These are phyloP conservation scores for Starmerella lactis-condensi DNA, from an alignment of 805 yeast species.

Conservation along the genomic window DNA sequence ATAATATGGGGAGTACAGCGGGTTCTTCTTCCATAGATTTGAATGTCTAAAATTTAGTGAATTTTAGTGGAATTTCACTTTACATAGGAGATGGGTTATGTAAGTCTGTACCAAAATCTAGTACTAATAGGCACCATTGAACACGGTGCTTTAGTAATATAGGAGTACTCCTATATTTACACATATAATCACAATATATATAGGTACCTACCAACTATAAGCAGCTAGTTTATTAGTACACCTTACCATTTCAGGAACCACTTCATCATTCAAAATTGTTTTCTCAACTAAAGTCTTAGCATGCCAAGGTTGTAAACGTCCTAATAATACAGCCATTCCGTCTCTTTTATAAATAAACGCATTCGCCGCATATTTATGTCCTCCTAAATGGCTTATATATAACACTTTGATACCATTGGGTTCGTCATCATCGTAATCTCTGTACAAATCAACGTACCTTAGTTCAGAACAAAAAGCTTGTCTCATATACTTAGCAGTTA, in stretches of 20 bases:
- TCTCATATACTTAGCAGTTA: constrained; percentile 80
- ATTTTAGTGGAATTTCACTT: too few relatives aligned
- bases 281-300: constrained; percentile 58
- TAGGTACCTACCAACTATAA: constrained; percentile 18
- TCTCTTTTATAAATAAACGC: constrained; percentile 53
- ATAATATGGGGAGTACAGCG: constrained; percentile 48
- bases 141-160: too few relatives aligned
- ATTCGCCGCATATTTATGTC: constrained; percentile 88
- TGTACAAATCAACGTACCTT: constrained; percentile 47
- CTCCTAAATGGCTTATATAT: constrained; percentile 78
- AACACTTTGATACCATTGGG: constrained; percentile 57
- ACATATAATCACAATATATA: background rate
- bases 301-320: constrained; percentile 62
- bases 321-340: constrained; percentile 77
- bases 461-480: constrained; percentile 57
- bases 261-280: constrained; percentile 47
- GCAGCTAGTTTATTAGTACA: constrained; percentile 21
- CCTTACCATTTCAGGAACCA: constrained; percentile 55
- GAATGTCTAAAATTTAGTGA: too few relatives aligned
- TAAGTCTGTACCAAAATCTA: too few relatives aligned
- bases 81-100: too few relatives aligned
- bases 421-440: constrained; percentile 61
- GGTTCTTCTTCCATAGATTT: constrained; percentile 14
- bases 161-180: background rate
- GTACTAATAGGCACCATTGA: too few relatives aligned